Conservation (phyloP, 202 grass and related monocot species). For the Carex sylvatica region DNA sequence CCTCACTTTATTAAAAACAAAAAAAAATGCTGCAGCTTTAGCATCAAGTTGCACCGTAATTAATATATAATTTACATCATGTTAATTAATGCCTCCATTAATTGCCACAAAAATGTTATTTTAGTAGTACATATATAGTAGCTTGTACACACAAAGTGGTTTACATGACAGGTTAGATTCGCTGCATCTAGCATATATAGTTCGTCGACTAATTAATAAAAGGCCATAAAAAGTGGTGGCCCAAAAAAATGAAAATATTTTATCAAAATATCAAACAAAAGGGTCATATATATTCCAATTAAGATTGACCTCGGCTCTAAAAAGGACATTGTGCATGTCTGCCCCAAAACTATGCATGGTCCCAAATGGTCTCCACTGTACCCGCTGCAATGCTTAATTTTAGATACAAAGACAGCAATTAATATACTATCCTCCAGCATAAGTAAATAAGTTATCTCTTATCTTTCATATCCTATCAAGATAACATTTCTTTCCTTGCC, state of each 20-base stretch:
- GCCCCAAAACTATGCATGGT: constrained; percentile 1
- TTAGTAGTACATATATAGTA: background rate
- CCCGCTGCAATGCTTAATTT: background rate
- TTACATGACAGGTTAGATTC: background rate
- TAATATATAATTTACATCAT: background rate
- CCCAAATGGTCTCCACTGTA: constrained; percentile 18
- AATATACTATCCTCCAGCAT: background rate
- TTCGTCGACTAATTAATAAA: background rate
- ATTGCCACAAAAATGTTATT: background rate
- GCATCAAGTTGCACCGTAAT: background rate
- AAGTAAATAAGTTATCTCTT: constrained; percentile 3
- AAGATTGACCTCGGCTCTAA: background rate
- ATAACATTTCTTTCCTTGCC: background rate
- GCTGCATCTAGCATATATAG: background rate
- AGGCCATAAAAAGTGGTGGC: background rate
- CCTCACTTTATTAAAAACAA: no score
- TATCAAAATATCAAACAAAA: background rate
- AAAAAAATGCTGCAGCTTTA: background rate
- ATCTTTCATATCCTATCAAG: constrained; percentile 12
- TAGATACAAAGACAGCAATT: constrained; percentile 10
- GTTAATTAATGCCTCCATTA: background rate
- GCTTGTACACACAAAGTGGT: background rate
- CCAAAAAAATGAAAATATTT: background rate
- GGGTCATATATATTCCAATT: background rate
- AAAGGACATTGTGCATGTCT: background rate